Conservation (phyloP, 805 yeast species). For the Debaryomyces castellii region DNA sequence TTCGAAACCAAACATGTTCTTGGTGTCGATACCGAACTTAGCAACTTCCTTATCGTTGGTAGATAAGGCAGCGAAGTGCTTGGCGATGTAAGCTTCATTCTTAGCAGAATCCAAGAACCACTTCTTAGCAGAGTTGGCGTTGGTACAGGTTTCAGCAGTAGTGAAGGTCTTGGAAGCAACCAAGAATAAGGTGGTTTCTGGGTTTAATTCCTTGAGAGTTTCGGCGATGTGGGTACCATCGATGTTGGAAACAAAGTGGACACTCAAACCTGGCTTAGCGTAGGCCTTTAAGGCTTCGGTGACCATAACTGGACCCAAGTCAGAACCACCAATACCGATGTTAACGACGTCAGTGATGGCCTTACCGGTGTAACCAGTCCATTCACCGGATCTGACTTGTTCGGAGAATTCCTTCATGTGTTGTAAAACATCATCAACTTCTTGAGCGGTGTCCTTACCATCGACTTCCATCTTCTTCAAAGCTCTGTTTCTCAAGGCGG, state of each 20-base stretch:
- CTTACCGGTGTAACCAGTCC: slow-evolving; percentile 98
- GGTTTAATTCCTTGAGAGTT: slow-evolving; percentile 70
- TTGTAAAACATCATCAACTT: slow-evolving; percentile 84
- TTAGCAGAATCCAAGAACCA: slow-evolving; percentile 85
- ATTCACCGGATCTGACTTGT: slow-evolving; percentile 83
- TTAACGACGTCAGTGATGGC: slow-evolving; percentile 90
- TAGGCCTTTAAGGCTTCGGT: slow-evolving; percentile 96
- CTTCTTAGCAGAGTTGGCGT: slow-evolving; percentile 90
- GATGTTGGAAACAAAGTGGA: slow-evolving; percentile 95
- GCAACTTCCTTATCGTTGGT: slow-evolving; percentile 90
- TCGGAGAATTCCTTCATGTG: slow-evolving; percentile 97
- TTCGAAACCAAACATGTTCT: slow-evolving; percentile 98
- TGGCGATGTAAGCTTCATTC: slow-evolving; percentile 75
- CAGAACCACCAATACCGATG: slow-evolving; percentile 99
- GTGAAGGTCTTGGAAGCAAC: slow-evolving; percentile 98
- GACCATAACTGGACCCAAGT: slow-evolving; percentile 98
- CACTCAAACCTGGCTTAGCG: slow-evolving; percentile 68
- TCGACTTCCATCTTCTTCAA: slow-evolving; percentile 83
- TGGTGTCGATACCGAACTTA: slow-evolving; percentile 95
- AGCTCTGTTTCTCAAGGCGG: slow-evolving; percentile 92
- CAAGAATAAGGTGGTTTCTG: slow-evolving; percentile 90
- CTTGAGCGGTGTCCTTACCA: slow-evolving; percentile 85
- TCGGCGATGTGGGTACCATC: slow-evolving; percentile 98
- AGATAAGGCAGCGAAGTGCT: slow-evolving; percentile 96
- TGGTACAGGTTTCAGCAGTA: slow-evolving; percentile 96